phyloP scores from a whole-genome alignment of 176 grass and related monocot genomes.

The Olyra latifolia region DNA sequence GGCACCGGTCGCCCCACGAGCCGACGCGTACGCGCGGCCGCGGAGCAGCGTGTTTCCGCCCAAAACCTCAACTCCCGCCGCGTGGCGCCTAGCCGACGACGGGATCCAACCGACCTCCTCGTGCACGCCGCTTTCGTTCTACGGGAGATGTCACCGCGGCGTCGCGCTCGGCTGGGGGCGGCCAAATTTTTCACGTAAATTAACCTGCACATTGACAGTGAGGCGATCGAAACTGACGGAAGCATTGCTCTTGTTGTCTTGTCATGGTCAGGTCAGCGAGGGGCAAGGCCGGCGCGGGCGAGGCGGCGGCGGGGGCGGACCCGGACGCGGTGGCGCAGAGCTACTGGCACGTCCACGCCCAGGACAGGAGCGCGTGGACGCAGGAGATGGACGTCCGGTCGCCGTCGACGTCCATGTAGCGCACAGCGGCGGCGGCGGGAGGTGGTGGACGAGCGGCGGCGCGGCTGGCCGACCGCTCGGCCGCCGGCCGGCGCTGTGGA shows the following conservation, averaged over 20 bases:
- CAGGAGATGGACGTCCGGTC: constrained; percentile 84
- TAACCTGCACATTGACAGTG: background rate
- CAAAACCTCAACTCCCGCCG: background rate
- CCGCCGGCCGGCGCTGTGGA: background rate
- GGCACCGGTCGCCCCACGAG: too few species aligned
- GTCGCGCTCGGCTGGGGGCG: background rate
- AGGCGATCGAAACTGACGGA: background rate
- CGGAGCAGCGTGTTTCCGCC: background rate
- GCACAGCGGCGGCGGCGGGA: background rate
- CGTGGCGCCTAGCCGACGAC: background rate
- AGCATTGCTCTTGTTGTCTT: background rate
- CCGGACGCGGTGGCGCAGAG: constrained; percentile 86
- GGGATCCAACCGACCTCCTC: background rate
- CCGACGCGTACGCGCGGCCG: background rate
- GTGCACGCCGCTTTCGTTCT: background rate
- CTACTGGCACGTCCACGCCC: constrained; percentile 86
- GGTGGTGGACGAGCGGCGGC: background rate
- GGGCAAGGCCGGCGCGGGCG: constrained; percentile 2
- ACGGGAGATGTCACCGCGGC: background rate
- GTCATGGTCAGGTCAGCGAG: constrained; percentile 44
- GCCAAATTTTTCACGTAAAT: background rate
- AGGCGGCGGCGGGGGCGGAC: constrained; percentile 33
- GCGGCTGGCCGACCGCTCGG: background rate
- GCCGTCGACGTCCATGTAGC: constrained; percentile 37
- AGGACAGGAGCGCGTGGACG: constrained; percentile 90